phyloP scores from a whole-genome alignment of 2,329 filamentous ascomycete genomes.

The Colletotrichum sp. region DNA sequence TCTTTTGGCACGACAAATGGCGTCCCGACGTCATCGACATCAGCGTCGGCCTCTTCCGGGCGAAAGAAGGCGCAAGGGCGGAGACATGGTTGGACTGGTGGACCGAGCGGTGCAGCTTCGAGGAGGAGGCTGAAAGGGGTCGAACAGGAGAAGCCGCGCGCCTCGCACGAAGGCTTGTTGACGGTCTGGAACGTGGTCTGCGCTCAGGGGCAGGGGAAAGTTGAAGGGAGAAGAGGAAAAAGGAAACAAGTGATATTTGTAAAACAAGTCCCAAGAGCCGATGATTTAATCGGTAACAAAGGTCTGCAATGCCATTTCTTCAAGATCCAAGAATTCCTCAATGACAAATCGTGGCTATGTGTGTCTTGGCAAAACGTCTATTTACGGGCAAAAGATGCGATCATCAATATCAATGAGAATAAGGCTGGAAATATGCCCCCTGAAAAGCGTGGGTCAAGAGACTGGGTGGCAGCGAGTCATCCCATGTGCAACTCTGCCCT shows the following conservation, averaged over 20 bases:
- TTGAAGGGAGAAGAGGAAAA: not conserved
- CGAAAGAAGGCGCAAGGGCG: conserved; percentile 56
- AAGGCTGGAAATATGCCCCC: not conserved
- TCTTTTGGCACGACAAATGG: conserved; percentile 64
- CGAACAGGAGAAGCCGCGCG: conserved; percentile 30
- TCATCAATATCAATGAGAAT: not conserved
- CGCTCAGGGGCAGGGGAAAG: not conserved
- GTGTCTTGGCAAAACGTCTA: not conserved
- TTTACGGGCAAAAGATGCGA: not conserved
- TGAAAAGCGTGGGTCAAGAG: not conserved
- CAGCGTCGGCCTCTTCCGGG: conserved; percentile 62
- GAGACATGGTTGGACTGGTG: conserved; percentile 69
- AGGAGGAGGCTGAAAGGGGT: conserved; percentile 51
- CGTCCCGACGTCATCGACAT: conserved; percentile 66
- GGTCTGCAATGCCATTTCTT: not conserved
- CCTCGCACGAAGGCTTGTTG: conserved; percentile 32
- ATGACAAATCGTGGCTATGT: not conserved
- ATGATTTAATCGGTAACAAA: not conserved
- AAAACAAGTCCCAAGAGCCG: not conserved
- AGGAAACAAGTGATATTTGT: not conserved
- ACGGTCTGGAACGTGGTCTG: conserved; percentile 30
- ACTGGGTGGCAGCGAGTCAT: not conserved
- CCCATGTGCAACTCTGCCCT: not conserved
- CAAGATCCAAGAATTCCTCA: not conserved
- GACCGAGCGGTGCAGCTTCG: conserved; percentile 61